Evolutionary conservation across 768 basidiomycete genomes (phyloP).

Genomic region (Lactarius evosmus): DNA sequence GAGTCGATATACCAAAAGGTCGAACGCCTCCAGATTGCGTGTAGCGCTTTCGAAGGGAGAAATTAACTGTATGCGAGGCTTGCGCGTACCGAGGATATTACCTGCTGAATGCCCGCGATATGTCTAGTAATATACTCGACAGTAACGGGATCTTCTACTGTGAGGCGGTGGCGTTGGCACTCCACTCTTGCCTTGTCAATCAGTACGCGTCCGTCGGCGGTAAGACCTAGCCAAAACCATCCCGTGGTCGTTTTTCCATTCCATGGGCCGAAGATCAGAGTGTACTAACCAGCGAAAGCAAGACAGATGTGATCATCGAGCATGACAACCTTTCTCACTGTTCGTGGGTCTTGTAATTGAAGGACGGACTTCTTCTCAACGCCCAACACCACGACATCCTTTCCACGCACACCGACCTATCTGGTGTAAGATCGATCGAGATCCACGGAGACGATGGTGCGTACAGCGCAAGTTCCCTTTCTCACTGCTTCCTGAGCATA

Average conservation of each 20-base stretch:
- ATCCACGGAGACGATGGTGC: constrained; percentile 29
- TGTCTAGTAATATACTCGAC: constrained; percentile 98
- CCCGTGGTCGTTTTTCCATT: constrained; percentile 15
- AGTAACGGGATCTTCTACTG: constrained; percentile 96
- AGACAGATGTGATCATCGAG: constrained; percentile 96
- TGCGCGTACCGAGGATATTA: constrained; percentile 34
- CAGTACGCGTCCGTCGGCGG: constrained; percentile 94
- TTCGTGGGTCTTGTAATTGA: constrained; percentile 96
- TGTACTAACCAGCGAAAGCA: constrained; percentile 87
- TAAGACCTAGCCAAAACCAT: constrained; percentile 62
- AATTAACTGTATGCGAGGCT: neutral
- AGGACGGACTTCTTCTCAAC: constrained; percentile 99
- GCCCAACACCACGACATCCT: constrained; percentile 91
- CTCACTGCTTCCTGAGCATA: constrained; percentile 97
- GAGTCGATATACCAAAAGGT: constrained; percentile 96
- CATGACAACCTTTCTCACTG: constrained; percentile 97
- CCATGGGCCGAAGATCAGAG: neutral
- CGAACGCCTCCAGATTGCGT: constrained; percentile 99
- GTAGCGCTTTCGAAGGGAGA: constrained; percentile 61
- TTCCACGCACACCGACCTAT: constrained; percentile 93
- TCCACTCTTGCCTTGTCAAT: constrained; percentile 98
- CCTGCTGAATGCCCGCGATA: constrained; percentile 99
- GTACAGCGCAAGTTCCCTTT: constrained; percentile 94
- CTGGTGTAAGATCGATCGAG: constrained; percentile 11
- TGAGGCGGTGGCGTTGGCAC: constrained; percentile 95